Evolutionary conservation across 140 eudicot genomes (phyloP), one percentile per base, ranked within the genome.

Genomic region (Oenanthe javanica): DNA sequence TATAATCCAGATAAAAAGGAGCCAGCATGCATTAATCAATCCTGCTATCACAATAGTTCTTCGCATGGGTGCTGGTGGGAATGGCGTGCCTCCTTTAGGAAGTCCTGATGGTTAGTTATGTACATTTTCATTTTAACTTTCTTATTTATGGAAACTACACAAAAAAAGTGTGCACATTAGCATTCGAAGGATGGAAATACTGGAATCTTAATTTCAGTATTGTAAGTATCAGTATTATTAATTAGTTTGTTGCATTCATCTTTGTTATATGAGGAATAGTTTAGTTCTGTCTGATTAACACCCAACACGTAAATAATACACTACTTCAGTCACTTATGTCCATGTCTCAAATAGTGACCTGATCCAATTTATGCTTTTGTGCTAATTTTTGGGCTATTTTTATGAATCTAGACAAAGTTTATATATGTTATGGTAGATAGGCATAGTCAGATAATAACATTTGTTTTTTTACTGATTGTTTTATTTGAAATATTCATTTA

Each of bases 11-110:
- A 90, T 93, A 78, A 86, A 85, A 82, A 88, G 93, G 79, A 93
- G 98, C 83, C 98, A 93, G 77, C 98, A 93, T 86, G 98, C 98
- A 57, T 54, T 90, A 42, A 93, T 93, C 71, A 93, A 93, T 88
- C 98, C 98, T 31, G 96, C 98, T 18, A 80, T 93, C 70, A 93
- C 98, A 12, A 88, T 93, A 50, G 84, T 91, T 81, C 93, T 93
- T 47, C 97, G 96, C 70, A 80, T 87, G 86, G 98, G 98, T 83
- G 96, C 98, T 79, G 98, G 98, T 12, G 98, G 98, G 38, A 92
- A 87, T 84, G 98, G 98, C 38, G 98, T 90, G 49, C 98, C 98
- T 71, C 98, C 98, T 84, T 79, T 93, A 79, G 91, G 97, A 80
- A 93, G 91, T 85, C 93, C 95, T 82, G 98, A 93, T 86, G 98